A percentile compares a stretch with the other conserved stretches of the same genome.
These are phyloP conservation scores for Macrophomina phaseolina DNA, from an alignment of 2,329 filamentous ascomycete genomes.

Conservation along the genomic window DNA sequence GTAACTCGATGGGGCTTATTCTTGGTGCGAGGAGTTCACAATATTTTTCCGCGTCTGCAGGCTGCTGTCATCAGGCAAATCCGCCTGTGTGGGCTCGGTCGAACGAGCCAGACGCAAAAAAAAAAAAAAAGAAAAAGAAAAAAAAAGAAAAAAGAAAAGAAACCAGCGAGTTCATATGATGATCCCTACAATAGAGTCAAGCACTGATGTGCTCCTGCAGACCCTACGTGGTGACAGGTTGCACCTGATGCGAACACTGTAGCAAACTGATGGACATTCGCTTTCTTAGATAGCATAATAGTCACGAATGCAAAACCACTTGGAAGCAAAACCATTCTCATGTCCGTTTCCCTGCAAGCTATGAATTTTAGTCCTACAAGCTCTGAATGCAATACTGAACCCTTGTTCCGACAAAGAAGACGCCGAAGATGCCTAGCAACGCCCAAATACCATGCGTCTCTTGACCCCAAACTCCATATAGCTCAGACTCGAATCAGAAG, in stretches of 20 bases:
- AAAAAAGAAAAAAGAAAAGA: too few species aligned
- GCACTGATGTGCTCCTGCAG: conserved; percentile 73
- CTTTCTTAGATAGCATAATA: conserved; percentile 7
- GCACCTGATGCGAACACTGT: conserved; percentile 35
- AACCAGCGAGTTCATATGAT: conserved; percentile 72
- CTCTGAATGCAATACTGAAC: neutral
- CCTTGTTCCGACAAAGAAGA: neutral
- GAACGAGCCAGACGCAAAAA: conserved; percentile 68
- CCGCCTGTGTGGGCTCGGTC: conserved; percentile 62
- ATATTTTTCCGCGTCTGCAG: conserved; percentile 52
- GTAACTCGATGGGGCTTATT: conserved; percentile 99
- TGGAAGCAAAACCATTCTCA: neutral
- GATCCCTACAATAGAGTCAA: conserved; percentile 98
- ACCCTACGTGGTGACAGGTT: conserved; percentile 52
- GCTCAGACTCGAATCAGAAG: neutral
- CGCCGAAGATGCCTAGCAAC: neutral
- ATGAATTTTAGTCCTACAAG: neutral
- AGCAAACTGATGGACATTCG: conserved; percentile 51
- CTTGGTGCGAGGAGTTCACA: conserved; percentile 90
- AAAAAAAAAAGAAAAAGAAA: conserved; percentile 9
- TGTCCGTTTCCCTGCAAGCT: neutral
- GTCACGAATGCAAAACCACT: neutral
- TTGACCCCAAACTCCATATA: neutral
- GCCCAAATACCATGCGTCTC: neutral
- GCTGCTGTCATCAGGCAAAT: conserved; percentile 41